Base-by-base conservation (phyloP, 1,284 basidiomycete genomes). In the Ganoderma resinaceum region DNA sequence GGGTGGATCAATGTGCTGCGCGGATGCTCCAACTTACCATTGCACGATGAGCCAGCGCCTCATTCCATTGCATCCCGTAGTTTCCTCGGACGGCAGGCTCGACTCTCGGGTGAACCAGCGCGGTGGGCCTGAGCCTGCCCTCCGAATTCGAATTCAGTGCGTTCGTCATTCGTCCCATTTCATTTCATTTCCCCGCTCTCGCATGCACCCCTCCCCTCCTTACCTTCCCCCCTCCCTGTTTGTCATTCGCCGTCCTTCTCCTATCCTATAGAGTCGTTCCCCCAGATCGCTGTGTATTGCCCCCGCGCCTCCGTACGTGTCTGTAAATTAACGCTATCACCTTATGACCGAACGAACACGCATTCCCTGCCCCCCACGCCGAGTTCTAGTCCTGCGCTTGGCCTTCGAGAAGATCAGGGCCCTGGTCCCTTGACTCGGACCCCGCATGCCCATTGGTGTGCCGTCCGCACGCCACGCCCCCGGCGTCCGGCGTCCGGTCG, bases 261-360 rank as follows among this genome's bases (percentile, higher is more conserved):
- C 18, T 57, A 8, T 57, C 31, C 55, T 37, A 16, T 59, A 49
- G 26, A 38, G 26, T 26, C 33, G 26, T 52, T 60, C 59, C 42
- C 38, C 42, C n/a, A 35, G 55, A 38, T 42, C 40, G 29, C 46
- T 37, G 42, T 55, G 31, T 18, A 61, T 20, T 55, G 12, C 23
- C 58, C 20, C 37, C 58, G 58, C 58, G 46, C n/a, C n/a, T 23
- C 46, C 58, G 3, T 23, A n/a, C 58, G 3, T 26, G 23, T 5
- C 37, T 57, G 55, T 57, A 57, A 35, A 57, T 57, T 33, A 37
- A 57, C 18, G 33, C 33, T 57, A 57, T 33, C 31, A 57, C 33
- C 29, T 35, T 57, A 57, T 57, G 55, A 57, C 52, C 52, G 20
- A 37, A 49, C 52, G 20, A 37, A 49, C 46, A 12, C 46, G 31